Percentiles rank a stretch among this genome's conserved stretches.
These are phyloP conservation scores for Pisolithus tinctorius DNA, from an alignment of 768 basidiomycete genomes.

Conservation along the genomic window DNA sequence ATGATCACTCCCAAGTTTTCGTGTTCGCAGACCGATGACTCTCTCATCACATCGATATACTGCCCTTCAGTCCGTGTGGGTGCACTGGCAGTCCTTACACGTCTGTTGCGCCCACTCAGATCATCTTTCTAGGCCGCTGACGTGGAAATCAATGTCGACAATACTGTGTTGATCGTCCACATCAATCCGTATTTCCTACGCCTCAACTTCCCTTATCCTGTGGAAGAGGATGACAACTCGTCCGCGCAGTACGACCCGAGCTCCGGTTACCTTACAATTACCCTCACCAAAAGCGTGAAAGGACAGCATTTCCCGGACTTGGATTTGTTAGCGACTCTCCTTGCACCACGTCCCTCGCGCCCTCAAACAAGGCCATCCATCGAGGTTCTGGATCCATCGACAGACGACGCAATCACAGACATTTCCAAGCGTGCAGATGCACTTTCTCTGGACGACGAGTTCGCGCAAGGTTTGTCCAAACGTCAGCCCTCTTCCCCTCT, in stretches of 20 bases:
- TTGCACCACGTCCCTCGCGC: constrained; percentile 55
- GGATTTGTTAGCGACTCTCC: constrained; percentile 69
- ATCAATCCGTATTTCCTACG: constrained; percentile 83
- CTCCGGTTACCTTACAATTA: constrained; percentile 71
- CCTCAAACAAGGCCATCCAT: constrained; percentile 36
- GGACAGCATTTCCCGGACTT: constrained; percentile 71
- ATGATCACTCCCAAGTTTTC: constrained; percentile 79
- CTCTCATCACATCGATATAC: constrained; percentile 55
- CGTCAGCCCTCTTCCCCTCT: background rate
- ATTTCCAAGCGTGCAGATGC: constrained; percentile 36
- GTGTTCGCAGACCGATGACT: constrained; percentile 53
- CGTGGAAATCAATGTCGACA: constrained; percentile 71
- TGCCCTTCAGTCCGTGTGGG: constrained; percentile 69
- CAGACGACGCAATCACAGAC: constrained; percentile 30
- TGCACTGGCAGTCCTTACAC: background rate
- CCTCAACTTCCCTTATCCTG: constrained; percentile 61
- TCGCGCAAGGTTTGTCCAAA: constrained; percentile 43
- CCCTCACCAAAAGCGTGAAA: constrained; percentile 58
- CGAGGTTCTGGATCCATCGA: constrained; percentile 43
- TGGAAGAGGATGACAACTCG: constrained; percentile 59
- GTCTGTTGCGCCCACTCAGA: constrained; percentile 9
- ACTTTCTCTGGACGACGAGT: constrained; percentile 51
- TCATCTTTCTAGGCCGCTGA: constrained; percentile 58
- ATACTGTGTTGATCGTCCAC: constrained; percentile 61
- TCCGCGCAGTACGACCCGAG: constrained; percentile 70